phyloP scores from a whole-genome alignment of 345 rosid species.

The Camelina sativa region DNA sequence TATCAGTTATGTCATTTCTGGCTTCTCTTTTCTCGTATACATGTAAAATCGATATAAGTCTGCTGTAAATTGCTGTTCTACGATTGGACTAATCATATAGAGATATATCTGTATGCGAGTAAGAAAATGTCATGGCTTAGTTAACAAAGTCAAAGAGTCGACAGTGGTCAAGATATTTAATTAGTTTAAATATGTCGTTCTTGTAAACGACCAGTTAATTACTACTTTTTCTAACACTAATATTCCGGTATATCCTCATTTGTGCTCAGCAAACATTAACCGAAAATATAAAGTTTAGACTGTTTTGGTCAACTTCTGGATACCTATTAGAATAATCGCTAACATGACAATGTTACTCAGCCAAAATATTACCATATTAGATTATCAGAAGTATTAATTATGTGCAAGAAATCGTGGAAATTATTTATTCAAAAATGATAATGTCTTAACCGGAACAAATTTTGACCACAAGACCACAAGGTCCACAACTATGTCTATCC shows the following conservation, averaged over 20 bases:
- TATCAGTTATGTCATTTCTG: neutral
- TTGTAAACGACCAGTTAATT: conserved; percentile 21
- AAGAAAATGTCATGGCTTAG: neutral
- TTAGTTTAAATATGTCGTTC: conserved; percentile 22
- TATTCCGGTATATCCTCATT: conserved; percentile 33
- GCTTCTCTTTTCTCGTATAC: neutral
- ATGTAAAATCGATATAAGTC: neutral
- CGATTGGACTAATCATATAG: conserved; percentile 11
- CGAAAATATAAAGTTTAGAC: neutral
- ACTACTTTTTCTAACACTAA: neutral
- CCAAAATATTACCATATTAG: neutral
- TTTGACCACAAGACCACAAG: too few relatives aligned
- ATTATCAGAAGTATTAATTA: too few relatives aligned
- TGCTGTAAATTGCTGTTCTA: neutral
- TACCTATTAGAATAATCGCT: neutral
- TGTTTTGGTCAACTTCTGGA: conserved; percentile 7
- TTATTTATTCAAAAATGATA: too few relatives aligned
- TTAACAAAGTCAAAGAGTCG: conserved; percentile 20
- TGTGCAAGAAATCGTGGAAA: too few relatives aligned
- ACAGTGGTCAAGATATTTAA: conserved; percentile 17
- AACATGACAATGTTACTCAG: neutral
- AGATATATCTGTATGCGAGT: conserved; percentile 7
- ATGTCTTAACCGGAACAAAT: too few relatives aligned
- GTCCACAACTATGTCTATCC: too few relatives aligned
- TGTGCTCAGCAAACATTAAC: neutral